Percentiles rank a stretch among this genome's conserved stretches.
These are phyloP conservation scores for Lepidium campestre DNA, from an alignment of 441 rosid genomes.

Conservation along the genomic window DNA sequence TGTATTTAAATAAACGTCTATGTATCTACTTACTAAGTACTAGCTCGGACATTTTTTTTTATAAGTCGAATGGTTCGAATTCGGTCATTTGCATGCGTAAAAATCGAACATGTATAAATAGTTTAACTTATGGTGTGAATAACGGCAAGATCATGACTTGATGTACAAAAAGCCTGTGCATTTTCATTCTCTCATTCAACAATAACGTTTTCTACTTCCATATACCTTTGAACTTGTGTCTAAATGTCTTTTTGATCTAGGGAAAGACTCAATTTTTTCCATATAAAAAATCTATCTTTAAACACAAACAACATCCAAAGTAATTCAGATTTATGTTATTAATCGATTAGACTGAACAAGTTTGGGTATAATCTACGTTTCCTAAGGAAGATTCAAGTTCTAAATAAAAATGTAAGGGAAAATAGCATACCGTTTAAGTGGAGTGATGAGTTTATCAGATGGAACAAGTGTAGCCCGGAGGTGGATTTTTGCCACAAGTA, in stretches of 20 bases:
- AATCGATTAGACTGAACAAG: neutral
- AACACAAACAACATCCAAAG: neutral
- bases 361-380: neutral
- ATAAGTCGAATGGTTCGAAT: too few relatives aligned
- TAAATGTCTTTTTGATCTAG: neutral
- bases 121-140: neutral
- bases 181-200: neutral
- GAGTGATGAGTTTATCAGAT: constrained; percentile 20
- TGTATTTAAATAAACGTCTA: neutral
- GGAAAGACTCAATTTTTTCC: neutral
- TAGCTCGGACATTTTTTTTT: too few relatives aligned
- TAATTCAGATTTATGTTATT: neutral
- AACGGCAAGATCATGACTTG: neutral
- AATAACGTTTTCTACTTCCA: neutral
- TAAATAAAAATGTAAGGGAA: neutral
- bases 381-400: neutral
- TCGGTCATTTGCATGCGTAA: neutral
- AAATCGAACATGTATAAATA: neutral
- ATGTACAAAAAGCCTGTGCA: neutral
- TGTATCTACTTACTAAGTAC: neutral
- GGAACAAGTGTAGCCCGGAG: constrained; percentile 60
- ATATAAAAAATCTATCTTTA: neutral
- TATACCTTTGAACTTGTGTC: neutral
- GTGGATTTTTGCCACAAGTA: constrained; percentile 72
- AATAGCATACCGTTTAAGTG: neutral